Percentiles rank a stretch among this genome's conserved stretches.
These are phyloP conservation scores for Apophysomyces ossiformis DNA, from an alignment of 371 early-diverging fungal genomes.

Conservation along the genomic window DNA sequence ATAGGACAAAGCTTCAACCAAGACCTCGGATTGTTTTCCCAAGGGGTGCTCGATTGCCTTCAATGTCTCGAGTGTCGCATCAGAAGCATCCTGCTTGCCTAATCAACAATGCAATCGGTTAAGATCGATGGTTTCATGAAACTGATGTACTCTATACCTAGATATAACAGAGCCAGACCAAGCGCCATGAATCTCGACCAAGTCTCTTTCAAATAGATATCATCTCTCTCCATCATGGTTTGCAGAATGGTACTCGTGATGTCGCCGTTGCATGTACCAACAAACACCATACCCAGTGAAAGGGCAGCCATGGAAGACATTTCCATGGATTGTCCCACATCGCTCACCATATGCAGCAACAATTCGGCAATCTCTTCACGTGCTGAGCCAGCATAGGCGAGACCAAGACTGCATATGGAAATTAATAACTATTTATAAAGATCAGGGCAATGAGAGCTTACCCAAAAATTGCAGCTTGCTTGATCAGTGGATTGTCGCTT, in stretches of 20 bases:
- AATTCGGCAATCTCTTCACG: constrained; percentile 86
- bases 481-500: constrained; percentile 48
- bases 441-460: constrained; percentile 30
- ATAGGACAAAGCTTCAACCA: constrained; percentile 90
- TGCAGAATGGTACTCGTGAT: constrained; percentile 91
- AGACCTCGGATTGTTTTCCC: constrained; percentile 84
- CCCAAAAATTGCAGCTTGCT: constrained; percentile 76
- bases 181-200: constrained; percentile 91
- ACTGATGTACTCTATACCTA: constrained; percentile 46
- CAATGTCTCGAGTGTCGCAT: constrained; percentile 92
- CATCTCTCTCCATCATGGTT: constrained; percentile 95
- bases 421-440: neutral
- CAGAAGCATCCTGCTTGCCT: constrained; percentile 89
- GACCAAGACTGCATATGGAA: constrained; percentile 70
- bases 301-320: constrained; percentile 89
- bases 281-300: constrained; percentile 90
- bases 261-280: constrained; percentile 92
- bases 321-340: constrained; percentile 87
- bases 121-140: neutral
- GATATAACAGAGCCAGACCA: constrained; percentile 87
- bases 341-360: constrained; percentile 84
- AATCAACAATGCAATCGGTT: neutral
- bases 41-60: constrained; percentile 93
- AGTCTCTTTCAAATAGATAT: constrained; percentile 79
- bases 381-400: constrained; percentile 94